A percentile compares a stretch with the other conserved stretches of the same genome.
These are phyloP conservation scores for Geotrichum macrosporum DNA, from an alignment of 1,139 yeast species.

Conservation along the genomic window DNA sequence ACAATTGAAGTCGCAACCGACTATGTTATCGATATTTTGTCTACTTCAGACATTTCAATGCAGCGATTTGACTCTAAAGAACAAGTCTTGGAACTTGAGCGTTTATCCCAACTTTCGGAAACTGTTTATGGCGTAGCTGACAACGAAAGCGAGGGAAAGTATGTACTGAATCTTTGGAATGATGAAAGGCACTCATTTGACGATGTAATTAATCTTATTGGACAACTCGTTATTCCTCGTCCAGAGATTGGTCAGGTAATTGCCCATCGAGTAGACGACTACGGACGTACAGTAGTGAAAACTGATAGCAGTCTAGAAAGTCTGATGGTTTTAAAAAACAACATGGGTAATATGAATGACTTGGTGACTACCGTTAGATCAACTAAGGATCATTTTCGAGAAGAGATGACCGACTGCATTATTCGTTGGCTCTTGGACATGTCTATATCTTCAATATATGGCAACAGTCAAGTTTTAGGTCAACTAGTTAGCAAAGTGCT, in stretches of 20 bases:
- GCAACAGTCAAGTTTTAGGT: conserved; percentile 47
- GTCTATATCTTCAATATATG: conserved; percentile 52
- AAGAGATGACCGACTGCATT: conserved; percentile 73
- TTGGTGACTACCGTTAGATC: conserved; percentile 63
- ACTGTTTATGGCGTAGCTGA: conserved; percentile 45
- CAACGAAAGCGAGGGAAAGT: conserved; percentile 43
- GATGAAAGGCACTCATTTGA: conserved; percentile 72
- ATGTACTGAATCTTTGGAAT: conserved; percentile 57
- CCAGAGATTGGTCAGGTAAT: conserved; percentile 68
- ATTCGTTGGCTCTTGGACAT: conserved; percentile 60
- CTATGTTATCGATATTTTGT: conserved; percentile 67
- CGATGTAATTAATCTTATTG: conserved; percentile 66
- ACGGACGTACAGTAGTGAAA: conserved; percentile 67
- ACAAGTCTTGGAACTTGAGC: conserved; percentile 29
- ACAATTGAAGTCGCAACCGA: conserved; percentile 61
- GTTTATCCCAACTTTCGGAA: conserved; percentile 38
- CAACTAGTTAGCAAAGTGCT: conserved; percentile 54
- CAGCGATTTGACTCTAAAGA: conserved; percentile 30
- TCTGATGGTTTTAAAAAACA: conserved; percentile 51
- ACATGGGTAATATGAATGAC: conserved; percentile 58
- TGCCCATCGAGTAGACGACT: conserved; percentile 54
- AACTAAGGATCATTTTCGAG: conserved; percentile 66
- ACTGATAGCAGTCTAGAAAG: conserved; percentile 50
- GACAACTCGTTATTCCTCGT: conserved; percentile 59
- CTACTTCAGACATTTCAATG: conserved; percentile 43